Percentiles rank a stretch among this genome's conserved stretches.
Evolutionary conservation across 2,329 filamentous ascomycete species (phyloP).

Genomic region (Aspergillus awamori): DNA sequence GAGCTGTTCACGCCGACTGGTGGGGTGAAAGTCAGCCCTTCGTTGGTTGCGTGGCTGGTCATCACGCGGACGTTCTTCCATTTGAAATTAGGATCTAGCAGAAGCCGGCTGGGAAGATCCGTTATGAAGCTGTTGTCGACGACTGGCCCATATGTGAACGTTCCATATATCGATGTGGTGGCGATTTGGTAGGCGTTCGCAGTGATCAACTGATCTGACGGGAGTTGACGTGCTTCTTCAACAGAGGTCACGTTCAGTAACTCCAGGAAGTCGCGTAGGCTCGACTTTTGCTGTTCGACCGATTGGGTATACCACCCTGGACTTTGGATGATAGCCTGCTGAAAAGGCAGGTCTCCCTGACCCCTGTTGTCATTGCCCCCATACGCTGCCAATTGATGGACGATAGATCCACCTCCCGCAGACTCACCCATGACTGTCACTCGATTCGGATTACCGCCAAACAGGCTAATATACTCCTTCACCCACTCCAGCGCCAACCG

Average conservation of each 20-base stretch:
- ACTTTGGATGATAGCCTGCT: constrained; percentile 50
- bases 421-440: constrained; percentile 52
- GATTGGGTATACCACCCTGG: constrained; percentile 43
- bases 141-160: constrained; percentile 50
- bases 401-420: constrained; percentile 57
- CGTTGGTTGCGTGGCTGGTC: constrained; percentile 48
- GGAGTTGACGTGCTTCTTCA: constrained; percentile 47
- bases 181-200: constrained; percentile 50
- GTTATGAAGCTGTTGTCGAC: constrained; percentile 57
- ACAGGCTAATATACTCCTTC: constrained; percentile 55
- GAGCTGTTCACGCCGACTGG: background rate
- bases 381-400: constrained; percentile 59
- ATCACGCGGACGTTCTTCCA: constrained; percentile 39
- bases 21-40: constrained; percentile 47
- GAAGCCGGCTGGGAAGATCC: constrained; percentile 48
- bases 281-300: constrained; percentile 42
- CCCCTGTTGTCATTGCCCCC: constrained; percentile 46
- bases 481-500: constrained; percentile 62
- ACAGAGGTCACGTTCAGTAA: constrained; percentile 49
- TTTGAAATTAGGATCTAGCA: constrained; percentile 48
- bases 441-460: constrained; percentile 56
- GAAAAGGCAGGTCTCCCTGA: constrained; percentile 27
- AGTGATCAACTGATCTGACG: constrained; percentile 42
- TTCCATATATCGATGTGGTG: constrained; percentile 40
- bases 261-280: constrained; percentile 43